These are phyloP conservation scores for Candida saitoana DNA, from an alignment of 805 yeast genomes.

Conservation along the genomic window DNA sequence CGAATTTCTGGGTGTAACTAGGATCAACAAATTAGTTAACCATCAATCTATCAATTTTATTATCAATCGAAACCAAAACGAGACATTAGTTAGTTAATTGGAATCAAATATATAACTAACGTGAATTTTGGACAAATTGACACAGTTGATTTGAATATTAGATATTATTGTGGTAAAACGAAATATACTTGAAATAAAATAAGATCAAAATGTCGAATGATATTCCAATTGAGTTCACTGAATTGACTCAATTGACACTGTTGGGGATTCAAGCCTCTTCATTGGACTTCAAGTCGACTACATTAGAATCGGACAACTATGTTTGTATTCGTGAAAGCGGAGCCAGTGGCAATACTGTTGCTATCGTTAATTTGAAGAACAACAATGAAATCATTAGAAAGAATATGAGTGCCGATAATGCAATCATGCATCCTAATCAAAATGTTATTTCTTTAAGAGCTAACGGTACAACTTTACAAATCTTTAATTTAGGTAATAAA, in stretches of 20 bases:
- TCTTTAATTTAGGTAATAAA: slow-evolving; percentile 83
- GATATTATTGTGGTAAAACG: neutral
- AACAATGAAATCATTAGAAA: slow-evolving; percentile 80
- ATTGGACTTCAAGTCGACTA: slow-evolving; percentile 88
- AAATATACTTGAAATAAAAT: too few relatives aligned
- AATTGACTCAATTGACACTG: slow-evolving; percentile 81
- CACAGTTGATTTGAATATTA: neutral
- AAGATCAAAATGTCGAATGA: slow-evolving; percentile 45
- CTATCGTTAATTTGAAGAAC: slow-evolving; percentile 80
- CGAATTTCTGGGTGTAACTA: neutral
- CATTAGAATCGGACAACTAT: slow-evolving; percentile 88
- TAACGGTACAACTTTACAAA: slow-evolving; percentile 92
- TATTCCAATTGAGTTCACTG: slow-evolving; percentile 95
- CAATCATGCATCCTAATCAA: slow-evolving; percentile 91
- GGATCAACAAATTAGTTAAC: neutral
- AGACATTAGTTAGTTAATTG: slow-evolving; percentile 1
- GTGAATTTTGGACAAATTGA: neutral
- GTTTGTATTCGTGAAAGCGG: slow-evolving; percentile 73
- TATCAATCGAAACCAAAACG: slow-evolving; percentile 2
- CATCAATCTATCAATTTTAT: slow-evolving; percentile 3
- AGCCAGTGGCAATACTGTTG: slow-evolving; percentile 76
- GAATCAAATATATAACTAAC: neutral
- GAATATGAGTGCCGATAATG: slow-evolving; percentile 95
- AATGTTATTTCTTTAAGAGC: slow-evolving; percentile 91
- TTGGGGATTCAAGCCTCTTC: slow-evolving; percentile 82